Conservation (phyloP, 768 basidiomycete genomes). For the Amanita rimosa region DNA sequence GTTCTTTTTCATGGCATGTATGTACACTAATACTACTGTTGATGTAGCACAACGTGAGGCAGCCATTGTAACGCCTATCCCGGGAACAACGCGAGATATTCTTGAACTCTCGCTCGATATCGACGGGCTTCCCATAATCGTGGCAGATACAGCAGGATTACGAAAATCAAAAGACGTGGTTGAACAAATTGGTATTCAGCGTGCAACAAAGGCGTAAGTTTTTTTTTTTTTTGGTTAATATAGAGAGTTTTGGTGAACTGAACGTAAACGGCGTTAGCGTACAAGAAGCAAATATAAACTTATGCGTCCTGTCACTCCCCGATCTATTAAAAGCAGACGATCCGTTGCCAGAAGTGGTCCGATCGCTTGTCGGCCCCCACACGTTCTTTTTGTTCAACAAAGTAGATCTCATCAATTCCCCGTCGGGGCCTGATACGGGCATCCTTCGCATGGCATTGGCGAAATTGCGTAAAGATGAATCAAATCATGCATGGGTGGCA, state of each 20-base stretch:
- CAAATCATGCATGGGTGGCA: constrained; percentile 36
- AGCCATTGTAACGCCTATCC: constrained; percentile 79
- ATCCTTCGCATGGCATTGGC: neutral
- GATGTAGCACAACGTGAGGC: constrained; percentile 70
- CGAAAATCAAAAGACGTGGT: constrained; percentile 58
- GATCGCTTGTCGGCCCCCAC: constrained; percentile 34
- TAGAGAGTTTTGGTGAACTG: neutral
- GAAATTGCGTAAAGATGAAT: constrained; percentile 1
- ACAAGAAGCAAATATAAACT: constrained; percentile 49
- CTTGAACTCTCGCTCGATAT: constrained; percentile 80
- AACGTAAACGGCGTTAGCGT: constrained; percentile 32
- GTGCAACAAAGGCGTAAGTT: constrained; percentile 58
- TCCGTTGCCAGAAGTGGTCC: constrained; percentile 34
- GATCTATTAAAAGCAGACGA: constrained; percentile 20
- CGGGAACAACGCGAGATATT: constrained; percentile 86
- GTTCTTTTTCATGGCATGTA: constrained; percentile 1
- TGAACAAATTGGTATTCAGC: constrained; percentile 72
- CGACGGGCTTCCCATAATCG: constrained; percentile 71
- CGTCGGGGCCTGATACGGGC: neutral
- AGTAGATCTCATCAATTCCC: constrained; percentile 34
- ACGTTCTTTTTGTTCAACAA: constrained; percentile 79
- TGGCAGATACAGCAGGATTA: constrained; percentile 83
- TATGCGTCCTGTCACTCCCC: constrained; percentile 75
- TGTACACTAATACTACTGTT: neutral
- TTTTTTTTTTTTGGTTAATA: neutral